A percentile compares a stretch with the other conserved stretches of the same genome.
Evolutionary conservation across 1,284 basidiomycete genomes (phyloP).

Genomic region (Tilletia caries): DNA sequence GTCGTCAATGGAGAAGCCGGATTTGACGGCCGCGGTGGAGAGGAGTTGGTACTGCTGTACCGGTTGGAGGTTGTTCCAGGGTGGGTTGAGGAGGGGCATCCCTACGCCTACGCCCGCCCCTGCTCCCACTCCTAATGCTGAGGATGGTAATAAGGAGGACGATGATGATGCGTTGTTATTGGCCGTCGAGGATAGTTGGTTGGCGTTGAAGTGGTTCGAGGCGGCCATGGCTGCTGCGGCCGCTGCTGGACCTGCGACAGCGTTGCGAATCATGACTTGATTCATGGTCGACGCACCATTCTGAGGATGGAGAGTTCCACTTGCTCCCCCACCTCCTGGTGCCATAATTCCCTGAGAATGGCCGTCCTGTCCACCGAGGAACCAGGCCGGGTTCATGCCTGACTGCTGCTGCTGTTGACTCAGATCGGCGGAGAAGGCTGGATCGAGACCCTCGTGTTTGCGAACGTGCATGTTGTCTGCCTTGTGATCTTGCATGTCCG

Average conservation of each 20-base stretch:
- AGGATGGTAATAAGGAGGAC: too few relatives aligned
- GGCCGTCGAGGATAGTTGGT: background rate
- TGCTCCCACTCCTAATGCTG: background rate
- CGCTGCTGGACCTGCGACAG: background rate
- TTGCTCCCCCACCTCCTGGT: background rate
- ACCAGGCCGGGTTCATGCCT: background rate
- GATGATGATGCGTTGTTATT: too few relatives aligned
- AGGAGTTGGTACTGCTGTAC: slow-evolving; percentile 21
- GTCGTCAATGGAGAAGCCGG: slow-evolving; percentile 46
- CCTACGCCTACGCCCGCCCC: too few relatives aligned
- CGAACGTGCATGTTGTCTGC: slow-evolving; percentile 1
- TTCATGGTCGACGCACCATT: too few relatives aligned
- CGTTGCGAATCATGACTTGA: background rate
- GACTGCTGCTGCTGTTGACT: slow-evolving; percentile 8
- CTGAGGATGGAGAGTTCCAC: too few relatives aligned
- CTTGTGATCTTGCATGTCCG: too few relatives aligned
- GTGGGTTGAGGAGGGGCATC: background rate
- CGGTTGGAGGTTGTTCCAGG: background rate
- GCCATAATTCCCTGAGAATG: background rate
- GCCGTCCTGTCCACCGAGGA: background rate
- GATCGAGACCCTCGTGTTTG: too few relatives aligned
- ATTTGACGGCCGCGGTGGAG: slow-evolving; percentile 39
- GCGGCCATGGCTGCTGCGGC: background rate
- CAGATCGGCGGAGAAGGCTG: too few relatives aligned
- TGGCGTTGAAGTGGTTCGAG: background rate